phyloP scores from a whole-genome alignment of 768 basidiomycete genomes.

The Crassisporium funariophilum region DNA sequence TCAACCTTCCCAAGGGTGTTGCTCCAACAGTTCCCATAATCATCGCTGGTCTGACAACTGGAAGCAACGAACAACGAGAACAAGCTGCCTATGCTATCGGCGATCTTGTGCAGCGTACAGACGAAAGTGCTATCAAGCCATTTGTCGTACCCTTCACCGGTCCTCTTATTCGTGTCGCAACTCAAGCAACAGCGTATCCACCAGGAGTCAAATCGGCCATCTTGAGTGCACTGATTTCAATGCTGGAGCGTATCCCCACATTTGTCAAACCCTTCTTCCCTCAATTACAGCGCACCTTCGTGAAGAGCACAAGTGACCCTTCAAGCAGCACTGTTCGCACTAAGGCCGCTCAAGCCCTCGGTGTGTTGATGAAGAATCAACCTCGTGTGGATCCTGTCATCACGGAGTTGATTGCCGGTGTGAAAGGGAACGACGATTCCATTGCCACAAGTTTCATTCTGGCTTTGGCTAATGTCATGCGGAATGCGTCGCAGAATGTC shows the following conservation, averaged over 20 bases:
- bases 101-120: constrained; percentile 89
- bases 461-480: constrained; percentile 76
- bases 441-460: constrained; percentile 76
- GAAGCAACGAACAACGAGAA: constrained; percentile 93
- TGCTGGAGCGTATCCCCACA: constrained; percentile 82
- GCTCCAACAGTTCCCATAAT: constrained; percentile 84
- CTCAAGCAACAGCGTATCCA: constrained; percentile 86
- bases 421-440: constrained; percentile 60
- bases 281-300: constrained; percentile 93
- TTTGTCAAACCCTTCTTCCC: constrained; percentile 99
- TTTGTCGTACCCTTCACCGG: constrained; percentile 96
- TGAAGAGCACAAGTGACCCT: constrained; percentile 87
- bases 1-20: constrained; percentile 82
- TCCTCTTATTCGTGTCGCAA: constrained; percentile 92
- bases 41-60: constrained; percentile 90
- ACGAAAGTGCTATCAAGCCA: constrained; percentile 83
- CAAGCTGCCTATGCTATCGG: constrained; percentile 95
- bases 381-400: constrained; percentile 93
- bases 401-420: constrained; percentile 76
- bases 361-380: constrained; percentile 87
- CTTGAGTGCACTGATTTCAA: constrained; percentile 78
- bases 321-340: constrained; percentile 77
- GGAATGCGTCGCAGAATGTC: constrained; percentile 70
- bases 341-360: constrained; percentile 82
- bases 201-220: constrained; percentile 94